These are phyloP conservation scores for Saksenaea oblongispora DNA, from an alignment of 371 early-diverging fungal species.

Conservation along the genomic window DNA sequence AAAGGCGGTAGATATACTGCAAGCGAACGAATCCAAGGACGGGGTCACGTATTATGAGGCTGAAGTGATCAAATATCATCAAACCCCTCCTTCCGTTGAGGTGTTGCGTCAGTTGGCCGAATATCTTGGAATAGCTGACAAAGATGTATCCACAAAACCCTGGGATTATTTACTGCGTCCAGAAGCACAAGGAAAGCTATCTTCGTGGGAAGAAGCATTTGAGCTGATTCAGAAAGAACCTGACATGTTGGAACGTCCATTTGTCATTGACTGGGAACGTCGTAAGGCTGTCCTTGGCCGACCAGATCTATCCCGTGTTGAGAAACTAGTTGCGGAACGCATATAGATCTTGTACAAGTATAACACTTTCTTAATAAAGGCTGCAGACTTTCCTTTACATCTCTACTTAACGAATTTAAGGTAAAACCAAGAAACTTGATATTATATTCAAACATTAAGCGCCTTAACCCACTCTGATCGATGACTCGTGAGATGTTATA, in stretches of 20 bases:
- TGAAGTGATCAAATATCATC: constrained; percentile 34
- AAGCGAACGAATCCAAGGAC: constrained; percentile 25
- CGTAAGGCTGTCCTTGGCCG: constrained; percentile 47
- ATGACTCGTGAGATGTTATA: too few relatives aligned
- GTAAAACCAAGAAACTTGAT: too few relatives aligned
- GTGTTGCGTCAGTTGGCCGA: constrained; percentile 26
- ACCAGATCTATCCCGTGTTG: constrained; percentile 37
- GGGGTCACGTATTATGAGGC: constrained; percentile 17
- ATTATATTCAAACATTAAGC: too few relatives aligned
- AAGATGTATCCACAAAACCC: constrained; percentile 15
- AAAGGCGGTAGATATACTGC: constrained; percentile 24
- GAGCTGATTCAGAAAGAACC: constrained; percentile 39
- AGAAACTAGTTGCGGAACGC: constrained; percentile 22
- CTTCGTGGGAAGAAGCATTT: constrained; percentile 34
- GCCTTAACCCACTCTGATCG: too few relatives aligned
- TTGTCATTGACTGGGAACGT: constrained; percentile 42
- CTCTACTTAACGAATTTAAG: too few relatives aligned
- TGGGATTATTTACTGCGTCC: constrained; percentile 35
- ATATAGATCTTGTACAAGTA: too few relatives aligned
- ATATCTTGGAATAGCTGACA: constrained; percentile 30
- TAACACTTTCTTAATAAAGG: too few relatives aligned
- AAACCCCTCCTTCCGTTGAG: constrained; percentile 26
- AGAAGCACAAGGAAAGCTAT: constrained; percentile 28
- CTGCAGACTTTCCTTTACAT: too few relatives aligned
- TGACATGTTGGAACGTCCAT: constrained; percentile 40